These are phyloP conservation scores for Aspergillus fructus DNA, from an alignment of 2,329 filamentous ascomycete genomes.

Conservation along the genomic window DNA sequence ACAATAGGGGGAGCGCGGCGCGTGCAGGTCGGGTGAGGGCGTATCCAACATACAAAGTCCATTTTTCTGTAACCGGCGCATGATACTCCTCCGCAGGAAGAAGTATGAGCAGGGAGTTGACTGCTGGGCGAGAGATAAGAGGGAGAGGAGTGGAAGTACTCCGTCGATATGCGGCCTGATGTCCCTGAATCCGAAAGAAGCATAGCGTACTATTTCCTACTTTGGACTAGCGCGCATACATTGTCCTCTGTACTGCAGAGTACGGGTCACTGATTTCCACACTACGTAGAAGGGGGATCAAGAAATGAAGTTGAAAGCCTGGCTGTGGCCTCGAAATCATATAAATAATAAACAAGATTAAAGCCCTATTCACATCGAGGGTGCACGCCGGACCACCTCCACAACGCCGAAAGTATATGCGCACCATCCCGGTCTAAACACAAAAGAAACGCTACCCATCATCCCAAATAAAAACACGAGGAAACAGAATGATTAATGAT, in stretches of 20 bases:
- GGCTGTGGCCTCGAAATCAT: slow-evolving; percentile 1
- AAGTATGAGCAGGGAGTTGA: slow-evolving; percentile 13
- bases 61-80: slow-evolving; percentile 36
- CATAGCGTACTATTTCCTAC: not conserved
- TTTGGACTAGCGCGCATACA: slow-evolving; percentile 9
- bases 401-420: slow-evolving; percentile 27
- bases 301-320: not conserved
- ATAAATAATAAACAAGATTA: slow-evolving; percentile 10
- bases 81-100: slow-evolving; percentile 25
- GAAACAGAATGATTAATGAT: slow-evolving; percentile 8
- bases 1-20: not conserved
- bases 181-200: not conserved
- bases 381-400: slow-evolving; percentile 24
- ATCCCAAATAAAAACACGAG: slow-evolving; percentile 22
- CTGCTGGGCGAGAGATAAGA: slow-evolving; percentile 9
- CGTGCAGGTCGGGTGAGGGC: not conserved
- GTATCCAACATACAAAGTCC: slow-evolving; percentile 45
- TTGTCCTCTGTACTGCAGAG: not conserved
- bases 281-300: not conserved
- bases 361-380: slow-evolving; percentile 22
- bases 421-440: slow-evolving; percentile 26
- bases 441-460: slow-evolving; percentile 20
- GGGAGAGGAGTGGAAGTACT: slow-evolving; percentile 3
- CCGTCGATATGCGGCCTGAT: not conserved
- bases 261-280: not conserved